Base-by-base conservation (phyloP, 208 protist species). In the Cochliopodium minus region DNA sequence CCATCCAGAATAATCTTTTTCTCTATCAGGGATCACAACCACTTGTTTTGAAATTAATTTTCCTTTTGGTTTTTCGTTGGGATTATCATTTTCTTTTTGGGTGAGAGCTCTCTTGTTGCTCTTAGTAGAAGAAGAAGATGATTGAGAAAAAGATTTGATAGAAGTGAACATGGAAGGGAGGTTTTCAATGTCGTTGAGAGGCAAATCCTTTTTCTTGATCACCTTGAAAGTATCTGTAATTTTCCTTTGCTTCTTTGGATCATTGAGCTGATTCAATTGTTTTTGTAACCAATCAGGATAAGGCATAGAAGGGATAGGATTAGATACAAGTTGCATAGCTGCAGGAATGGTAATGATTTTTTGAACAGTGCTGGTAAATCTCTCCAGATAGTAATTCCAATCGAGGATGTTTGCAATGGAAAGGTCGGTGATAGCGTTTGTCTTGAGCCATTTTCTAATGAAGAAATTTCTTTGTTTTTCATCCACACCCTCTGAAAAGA, bases 311-410 rank as follows among this genome's bases (percentile, higher is more conserved):
- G 93, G 91, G 0, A 97, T 85, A 9, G 94, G 94, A 71, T 98
- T 98, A 0, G 62, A 46, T 25, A 99, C 49, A 10, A 68, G 68
- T 69, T 99, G 95, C 36, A 97, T 69, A 13, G 88, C 91, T 4
- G 96, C 93, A 1, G 96, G 96, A 63, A 99, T 97, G 6, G 92
- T 96, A 57, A 99, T 88, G 59, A 99, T 98, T 68, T 99, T 99
- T 71, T 97, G 91, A 53, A 99, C 90, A 40, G 83, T 81, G 6
- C 74, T 77, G 38, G 68, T 87, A 38, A 99, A 84, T 46, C 96
- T 83, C 3, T 81, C 74, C 1, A 85, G 94, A 80, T 99, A 99
- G 77, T 99, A 99, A 59, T 96, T 82, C 95, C 96, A 99, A 72
- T 99, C 96, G 11, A 99, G 70, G 25, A 99, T 71, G 36, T 76